A percentile compares a stretch with the other conserved stretches of the same genome.
Conservation (phyloP, 2,329 filamentous ascomycete species). For the Talaromyces islandicus region DNA sequence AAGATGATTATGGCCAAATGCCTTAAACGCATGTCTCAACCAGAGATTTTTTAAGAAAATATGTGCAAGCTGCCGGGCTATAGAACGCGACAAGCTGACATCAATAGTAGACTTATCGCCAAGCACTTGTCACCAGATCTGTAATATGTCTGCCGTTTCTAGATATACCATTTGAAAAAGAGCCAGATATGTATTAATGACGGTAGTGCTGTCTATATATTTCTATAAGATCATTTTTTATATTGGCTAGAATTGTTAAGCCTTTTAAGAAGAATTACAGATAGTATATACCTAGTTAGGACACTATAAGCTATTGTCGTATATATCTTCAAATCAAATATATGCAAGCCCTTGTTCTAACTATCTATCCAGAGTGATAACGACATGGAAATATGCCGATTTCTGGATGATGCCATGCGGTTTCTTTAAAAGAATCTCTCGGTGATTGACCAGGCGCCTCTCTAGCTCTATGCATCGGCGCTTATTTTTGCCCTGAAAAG, state of each 20-base stretch:
- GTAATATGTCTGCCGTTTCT: slow-evolving; percentile 18
- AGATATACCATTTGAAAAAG: slow-evolving; percentile 15
- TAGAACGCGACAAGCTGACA: not conserved
- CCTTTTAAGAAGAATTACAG: slow-evolving; percentile 10
- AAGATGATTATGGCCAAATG: slow-evolving; percentile 20
- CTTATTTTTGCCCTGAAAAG: not conserved
- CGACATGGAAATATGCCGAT: not conserved
- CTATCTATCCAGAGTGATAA: not conserved
- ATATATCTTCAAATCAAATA: not conserved
- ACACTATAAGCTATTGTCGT: not conserved
- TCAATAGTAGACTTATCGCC: slow-evolving; percentile 1
- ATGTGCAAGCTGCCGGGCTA: slow-evolving; percentile 12
- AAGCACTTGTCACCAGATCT: slow-evolving; percentile 10
- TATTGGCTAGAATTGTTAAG: slow-evolving; percentile 18
- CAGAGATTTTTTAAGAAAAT: slow-evolving; percentile 3
- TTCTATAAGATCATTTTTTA: slow-evolving; percentile 14
- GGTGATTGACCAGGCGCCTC: not conserved
- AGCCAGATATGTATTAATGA: slow-evolving; percentile 3
- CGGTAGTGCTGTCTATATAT: slow-evolving; percentile 7
- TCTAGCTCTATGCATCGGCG: not conserved
- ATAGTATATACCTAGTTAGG: not conserved
- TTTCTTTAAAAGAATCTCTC: not conserved
- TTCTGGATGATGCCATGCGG: not conserved
- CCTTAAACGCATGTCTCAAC: slow-evolving; percentile 14
- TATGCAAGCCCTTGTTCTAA: not conserved